These are phyloP conservation scores for Brassica juncea DNA, from an alignment of 345 rosid species.

Conservation along the genomic window DNA sequence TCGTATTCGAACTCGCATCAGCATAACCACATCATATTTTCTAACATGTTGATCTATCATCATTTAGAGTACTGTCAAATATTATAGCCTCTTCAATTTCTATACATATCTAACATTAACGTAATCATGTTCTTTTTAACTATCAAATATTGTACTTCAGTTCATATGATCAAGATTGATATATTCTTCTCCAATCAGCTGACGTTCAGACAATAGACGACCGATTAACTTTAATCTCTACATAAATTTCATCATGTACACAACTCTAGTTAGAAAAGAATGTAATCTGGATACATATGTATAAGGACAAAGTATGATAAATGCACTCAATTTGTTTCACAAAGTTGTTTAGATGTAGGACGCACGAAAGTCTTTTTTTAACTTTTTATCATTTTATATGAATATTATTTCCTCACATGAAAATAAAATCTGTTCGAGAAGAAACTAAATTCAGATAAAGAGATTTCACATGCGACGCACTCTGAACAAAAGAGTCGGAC, in stretches of 20 bases:
- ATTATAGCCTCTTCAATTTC: too few relatives aligned
- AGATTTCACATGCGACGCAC: conserved; percentile 43
- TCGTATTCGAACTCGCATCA: too few relatives aligned
- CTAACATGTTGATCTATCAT: too few relatives aligned
- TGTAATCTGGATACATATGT: background rate
- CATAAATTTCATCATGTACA: background rate
- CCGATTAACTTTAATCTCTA: background rate
- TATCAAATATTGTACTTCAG: background rate
- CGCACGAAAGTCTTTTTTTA: conserved; percentile 16
- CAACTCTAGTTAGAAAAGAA: background rate
- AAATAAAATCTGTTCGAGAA: conserved; percentile 25
- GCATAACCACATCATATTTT: too few relatives aligned
- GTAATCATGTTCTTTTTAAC: background rate
- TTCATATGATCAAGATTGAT: background rate
- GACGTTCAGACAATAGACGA: background rate
- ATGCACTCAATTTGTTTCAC: conserved; percentile 34
- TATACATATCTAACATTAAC: background rate
- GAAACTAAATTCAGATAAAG: conserved; percentile 38
- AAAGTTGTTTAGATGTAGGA: conserved; percentile 34
- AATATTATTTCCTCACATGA: conserved; percentile 1
- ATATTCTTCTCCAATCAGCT: background rate
- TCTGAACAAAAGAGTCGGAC: conserved; percentile 33
- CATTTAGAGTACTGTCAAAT: too few relatives aligned
- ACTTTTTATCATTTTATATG: conserved; percentile 6
- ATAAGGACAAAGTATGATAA: conserved; percentile 30